Percentiles rank a stretch among this genome's conserved stretches.
Evolutionary conservation across 2,329 filamentous ascomycete genomes (phyloP).

Genomic region (Emergomyces africanus): DNA sequence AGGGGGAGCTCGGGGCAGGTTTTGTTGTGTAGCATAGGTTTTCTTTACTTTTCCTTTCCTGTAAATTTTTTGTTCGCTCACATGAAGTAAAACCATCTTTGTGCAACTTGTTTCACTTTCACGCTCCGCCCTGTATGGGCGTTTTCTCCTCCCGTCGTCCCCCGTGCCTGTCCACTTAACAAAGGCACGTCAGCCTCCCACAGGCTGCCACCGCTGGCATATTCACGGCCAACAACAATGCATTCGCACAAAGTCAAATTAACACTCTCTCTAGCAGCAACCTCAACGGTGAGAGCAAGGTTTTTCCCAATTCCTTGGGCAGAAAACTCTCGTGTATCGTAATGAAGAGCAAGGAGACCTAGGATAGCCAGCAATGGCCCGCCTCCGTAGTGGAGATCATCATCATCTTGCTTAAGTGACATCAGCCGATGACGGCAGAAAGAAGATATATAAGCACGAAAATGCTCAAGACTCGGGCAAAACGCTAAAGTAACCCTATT

Average conservation of each 20-base stretch:
- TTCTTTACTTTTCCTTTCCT: not conserved
- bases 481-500: conserved; percentile 59
- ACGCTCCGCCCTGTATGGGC: conserved; percentile 48
- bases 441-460: conserved; percentile 61
- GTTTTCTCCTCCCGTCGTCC: conserved; percentile 37
- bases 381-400: conserved; percentile 1
- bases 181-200: conserved; percentile 47
- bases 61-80: conserved; percentile 19
- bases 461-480: conserved; percentile 59
- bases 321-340: conserved; percentile 33
- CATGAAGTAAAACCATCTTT: conserved; percentile 53
- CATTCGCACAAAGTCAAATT: conserved; percentile 32
- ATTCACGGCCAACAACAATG: conserved; percentile 18
- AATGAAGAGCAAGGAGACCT: conserved; percentile 30
- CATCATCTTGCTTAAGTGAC: not conserved
- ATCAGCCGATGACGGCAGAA: conserved; percentile 27
- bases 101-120: conserved; percentile 43
- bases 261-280: conserved; percentile 18
- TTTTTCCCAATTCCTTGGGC: conserved; percentile 36
- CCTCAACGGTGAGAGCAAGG: conserved; percentile 28
- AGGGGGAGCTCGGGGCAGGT: not conserved
- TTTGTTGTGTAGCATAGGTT: not conserved
- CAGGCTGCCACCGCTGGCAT: conserved; percentile 20
- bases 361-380: conserved; percentile 27
- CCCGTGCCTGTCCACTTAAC: conserved; percentile 40